Evolutionary conservation across 495 filamentous ascomycete species (phyloP).

Genomic region (Penicillium mononematosum): DNA sequence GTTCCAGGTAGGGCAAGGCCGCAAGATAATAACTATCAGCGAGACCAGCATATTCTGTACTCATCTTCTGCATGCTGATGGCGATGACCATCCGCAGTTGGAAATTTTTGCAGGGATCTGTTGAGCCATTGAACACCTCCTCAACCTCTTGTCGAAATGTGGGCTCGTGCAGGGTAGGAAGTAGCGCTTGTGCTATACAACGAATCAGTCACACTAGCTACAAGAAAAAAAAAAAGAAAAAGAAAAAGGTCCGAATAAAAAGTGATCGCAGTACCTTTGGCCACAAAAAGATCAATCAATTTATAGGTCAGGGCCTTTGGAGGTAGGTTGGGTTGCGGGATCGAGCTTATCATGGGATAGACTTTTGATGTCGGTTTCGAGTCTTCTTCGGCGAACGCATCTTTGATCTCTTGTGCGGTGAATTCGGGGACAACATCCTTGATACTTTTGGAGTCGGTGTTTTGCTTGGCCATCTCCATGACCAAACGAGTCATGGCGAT

Average conservation of each 20-base stretch:
- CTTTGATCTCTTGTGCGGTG: slow-evolving; percentile 56
- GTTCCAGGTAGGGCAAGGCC: slow-evolving; percentile 77
- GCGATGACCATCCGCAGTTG: slow-evolving; percentile 84
- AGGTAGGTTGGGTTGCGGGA: slow-evolving; percentile 68
- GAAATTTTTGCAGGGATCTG: slow-evolving; percentile 80
- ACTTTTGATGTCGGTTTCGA: slow-evolving; percentile 63
- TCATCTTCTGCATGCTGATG: slow-evolving; percentile 87
- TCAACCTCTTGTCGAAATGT: slow-evolving; percentile 72
- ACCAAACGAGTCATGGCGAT: slow-evolving; percentile 90
- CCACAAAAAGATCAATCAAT: slow-evolving; percentile 74
- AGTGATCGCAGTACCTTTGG: slow-evolving; percentile 62
- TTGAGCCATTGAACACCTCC: slow-evolving; percentile 72
- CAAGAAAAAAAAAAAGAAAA: not conserved
- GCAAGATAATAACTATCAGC: slow-evolving; percentile 91
- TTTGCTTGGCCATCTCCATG: slow-evolving; percentile 90
- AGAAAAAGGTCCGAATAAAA: not conserved
- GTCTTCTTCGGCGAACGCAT: slow-evolving; percentile 54
- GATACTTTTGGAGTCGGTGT: slow-evolving; percentile 79
- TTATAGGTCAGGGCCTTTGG: slow-evolving; percentile 63
- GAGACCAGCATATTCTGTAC: slow-evolving; percentile 73
- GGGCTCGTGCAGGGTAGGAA: slow-evolving; percentile 81
- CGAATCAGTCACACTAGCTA: slow-evolving; percentile 11
- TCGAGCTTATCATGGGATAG: slow-evolving; percentile 76
- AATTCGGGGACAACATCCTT: slow-evolving; percentile 80
- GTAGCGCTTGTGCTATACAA: slow-evolving; percentile 73